phyloP scores from a whole-genome alignment of 768 basidiomycete genomes.

The Dentipellis sp. region DNA sequence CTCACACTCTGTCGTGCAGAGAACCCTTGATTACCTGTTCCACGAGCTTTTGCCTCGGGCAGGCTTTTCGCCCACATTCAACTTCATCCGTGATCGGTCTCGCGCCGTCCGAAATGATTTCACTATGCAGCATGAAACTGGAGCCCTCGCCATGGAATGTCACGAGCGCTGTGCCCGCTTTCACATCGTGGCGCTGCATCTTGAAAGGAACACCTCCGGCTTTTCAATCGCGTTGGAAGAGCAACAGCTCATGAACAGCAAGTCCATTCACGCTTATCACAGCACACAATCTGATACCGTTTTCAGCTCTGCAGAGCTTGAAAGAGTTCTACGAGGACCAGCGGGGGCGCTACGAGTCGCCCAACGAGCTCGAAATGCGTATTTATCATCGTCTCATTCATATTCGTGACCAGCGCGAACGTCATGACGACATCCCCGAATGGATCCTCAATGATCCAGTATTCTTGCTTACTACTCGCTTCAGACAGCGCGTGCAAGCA shows the following conservation, averaged over 20 bases:
- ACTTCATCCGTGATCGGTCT: constrained; percentile 88
- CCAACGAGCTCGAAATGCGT: constrained; percentile 91
- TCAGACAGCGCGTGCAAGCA: constrained; percentile 72
- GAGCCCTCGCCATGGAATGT: constrained; percentile 72
- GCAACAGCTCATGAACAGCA: constrained; percentile 88
- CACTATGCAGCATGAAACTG: constrained; percentile 82
- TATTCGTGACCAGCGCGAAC: constrained; percentile 76
- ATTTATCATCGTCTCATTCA: constrained; percentile 91
- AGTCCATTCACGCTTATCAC: constrained; percentile 21
- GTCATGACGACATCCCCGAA: constrained; percentile 61
- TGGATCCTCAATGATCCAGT: constrained; percentile 63
- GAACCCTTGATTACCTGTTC: constrained; percentile 89
- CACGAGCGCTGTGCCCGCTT: constrained; percentile 92
- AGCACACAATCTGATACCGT: neutral
- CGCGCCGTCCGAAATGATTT: constrained; percentile 89
- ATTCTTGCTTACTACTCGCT: constrained; percentile 73
- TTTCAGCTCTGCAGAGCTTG: constrained; percentile 79
- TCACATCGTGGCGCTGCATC: constrained; percentile 79
- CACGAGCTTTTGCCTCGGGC: constrained; percentile 63
- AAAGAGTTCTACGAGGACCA: constrained; percentile 93
- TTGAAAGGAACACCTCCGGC: constrained; percentile 41
- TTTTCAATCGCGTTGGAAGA: constrained; percentile 71
- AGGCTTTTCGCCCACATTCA: constrained; percentile 62
- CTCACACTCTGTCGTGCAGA: constrained; percentile 30
- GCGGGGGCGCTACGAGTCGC: constrained; percentile 50